phyloP scores from a whole-genome alignment of 176 grass and related monocot genomes.

The Zea mays region Zm-B73-REFERENCE-NAM-5.0 NC_050101.1:31750501-31751000 shows the following conservation, averaged over 20 bases:
- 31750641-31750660: slow-evolving; percentile 10
- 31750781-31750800: slow-evolving; percentile 88
- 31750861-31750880: background rate
- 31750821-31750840: slow-evolving; percentile 69
- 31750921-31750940: slow-evolving; percentile 27
- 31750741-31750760: slow-evolving; percentile 74
- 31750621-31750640: background rate
- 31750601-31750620: slow-evolving; percentile 16
- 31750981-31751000: no score
- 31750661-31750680: slow-evolving; percentile 33
- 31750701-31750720: slow-evolving; percentile 44
- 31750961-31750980: no score
- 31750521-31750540: no score
- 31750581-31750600: slow-evolving; percentile 28
- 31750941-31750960: no score
- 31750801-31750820: slow-evolving; percentile 53
- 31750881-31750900: slow-evolving; percentile 39
- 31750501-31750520: no score
- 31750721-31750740: slow-evolving; percentile 66
- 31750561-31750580: slow-evolving; percentile 23
- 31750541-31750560: slow-evolving; percentile 3
- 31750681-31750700: slow-evolving; percentile 25
- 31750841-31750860: background rate
- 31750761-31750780: slow-evolving; percentile 97
- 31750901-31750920: slow-evolving; percentile 70